Percentiles rank a stretch among this genome's conserved stretches.
These are phyloP conservation scores for Suillus decipiens DNA, from an alignment of 768 basidiomycete species.

Conservation along the genomic window DNA sequence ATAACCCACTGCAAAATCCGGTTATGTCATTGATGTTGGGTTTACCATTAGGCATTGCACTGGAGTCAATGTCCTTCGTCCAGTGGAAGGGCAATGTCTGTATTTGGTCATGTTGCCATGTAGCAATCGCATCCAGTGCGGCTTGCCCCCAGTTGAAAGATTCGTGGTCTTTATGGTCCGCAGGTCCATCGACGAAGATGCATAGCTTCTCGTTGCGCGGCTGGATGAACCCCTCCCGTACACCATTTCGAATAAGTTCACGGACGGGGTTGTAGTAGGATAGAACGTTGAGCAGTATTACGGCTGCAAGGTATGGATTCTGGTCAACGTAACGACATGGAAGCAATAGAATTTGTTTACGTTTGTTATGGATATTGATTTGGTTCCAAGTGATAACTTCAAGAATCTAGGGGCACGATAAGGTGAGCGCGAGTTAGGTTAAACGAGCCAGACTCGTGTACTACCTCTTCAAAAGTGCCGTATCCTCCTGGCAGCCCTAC, in stretches of 20 bases:
- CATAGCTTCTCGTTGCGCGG: conserved; percentile 62
- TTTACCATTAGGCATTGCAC: conserved; percentile 20
- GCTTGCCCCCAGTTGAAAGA: conserved; percentile 79
- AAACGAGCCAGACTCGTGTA: neutral
- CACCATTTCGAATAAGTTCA: conserved; percentile 64
- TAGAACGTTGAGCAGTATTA: conserved; percentile 84
- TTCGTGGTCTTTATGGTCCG: conserved; percentile 50
- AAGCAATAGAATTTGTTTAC: conserved; percentile 37
- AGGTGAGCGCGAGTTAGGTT: neutral
- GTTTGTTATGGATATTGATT: conserved; percentile 82
- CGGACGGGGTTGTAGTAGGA: conserved; percentile 85
- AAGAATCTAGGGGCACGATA: conserved; percentile 52
- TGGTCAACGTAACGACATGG: neutral
- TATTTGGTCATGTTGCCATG: conserved; percentile 49
- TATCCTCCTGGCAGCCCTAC: conserved; percentile 91
- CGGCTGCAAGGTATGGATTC: conserved; percentile 47
- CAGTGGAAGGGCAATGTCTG: conserved; percentile 47
- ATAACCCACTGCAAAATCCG: conserved; percentile 19
- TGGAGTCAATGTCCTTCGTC: conserved; percentile 42
- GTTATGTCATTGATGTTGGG: conserved; percentile 19
- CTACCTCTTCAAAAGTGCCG: conserved; percentile 91
- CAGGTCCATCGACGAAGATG: conserved; percentile 75
- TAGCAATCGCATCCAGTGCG: conserved; percentile 60
- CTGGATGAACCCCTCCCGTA: conserved; percentile 75
- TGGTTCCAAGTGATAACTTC: conserved; percentile 97